A percentile compares a stretch with the other conserved stretches of the same genome.
Evolutionary conservation across 202 grass and related monocot genomes (phyloP).

Genomic region (Elaeis oleifera): DNA sequence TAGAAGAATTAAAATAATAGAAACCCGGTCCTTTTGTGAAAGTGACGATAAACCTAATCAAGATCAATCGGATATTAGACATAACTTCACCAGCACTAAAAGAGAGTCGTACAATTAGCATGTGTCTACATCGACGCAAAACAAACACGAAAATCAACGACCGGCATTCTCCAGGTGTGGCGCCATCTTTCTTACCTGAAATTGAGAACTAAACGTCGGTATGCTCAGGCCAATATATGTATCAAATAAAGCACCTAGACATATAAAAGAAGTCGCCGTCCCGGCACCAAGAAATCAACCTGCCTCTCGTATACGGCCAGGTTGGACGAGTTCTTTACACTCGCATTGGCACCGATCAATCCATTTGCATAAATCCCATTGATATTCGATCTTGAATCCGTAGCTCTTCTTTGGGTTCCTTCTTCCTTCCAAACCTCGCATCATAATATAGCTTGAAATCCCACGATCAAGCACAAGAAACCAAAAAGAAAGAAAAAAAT

Average conservation of each 20-base stretch:
- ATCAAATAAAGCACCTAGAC: too few relatives aligned
- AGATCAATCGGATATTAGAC: too few relatives aligned
- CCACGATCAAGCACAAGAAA: slow-evolving; percentile 15
- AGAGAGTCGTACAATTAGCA: too few relatives aligned
- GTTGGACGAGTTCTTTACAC: slow-evolving; percentile 51
- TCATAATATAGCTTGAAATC: slow-evolving; percentile 71
- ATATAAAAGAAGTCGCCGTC: too few relatives aligned
- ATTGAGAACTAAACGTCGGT: slow-evolving; percentile 10
- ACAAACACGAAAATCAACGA: too few relatives aligned
- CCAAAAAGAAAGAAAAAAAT: too few relatives aligned
- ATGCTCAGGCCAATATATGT: too few relatives aligned
- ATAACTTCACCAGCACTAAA: too few relatives aligned
- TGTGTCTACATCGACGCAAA: too few relatives aligned
- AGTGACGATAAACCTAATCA: too few relatives aligned
- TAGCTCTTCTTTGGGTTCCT: slow-evolving; percentile 25
- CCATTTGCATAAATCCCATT: slow-evolving; percentile 25
- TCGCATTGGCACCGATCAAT: slow-evolving; percentile 31
- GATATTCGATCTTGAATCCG: not conserved
- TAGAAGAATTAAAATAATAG: too few relatives aligned
- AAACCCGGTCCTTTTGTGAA: too few relatives aligned
- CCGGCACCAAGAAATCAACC: slow-evolving; percentile 19
- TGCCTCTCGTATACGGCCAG: slow-evolving; percentile 85
- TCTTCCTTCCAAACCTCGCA: slow-evolving; percentile 60
- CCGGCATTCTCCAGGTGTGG: not conserved
- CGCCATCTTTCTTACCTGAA: slow-evolving; percentile 33